Conservation (phyloP, 179 eudicot species). For the Drosera spatulata region DNA sequence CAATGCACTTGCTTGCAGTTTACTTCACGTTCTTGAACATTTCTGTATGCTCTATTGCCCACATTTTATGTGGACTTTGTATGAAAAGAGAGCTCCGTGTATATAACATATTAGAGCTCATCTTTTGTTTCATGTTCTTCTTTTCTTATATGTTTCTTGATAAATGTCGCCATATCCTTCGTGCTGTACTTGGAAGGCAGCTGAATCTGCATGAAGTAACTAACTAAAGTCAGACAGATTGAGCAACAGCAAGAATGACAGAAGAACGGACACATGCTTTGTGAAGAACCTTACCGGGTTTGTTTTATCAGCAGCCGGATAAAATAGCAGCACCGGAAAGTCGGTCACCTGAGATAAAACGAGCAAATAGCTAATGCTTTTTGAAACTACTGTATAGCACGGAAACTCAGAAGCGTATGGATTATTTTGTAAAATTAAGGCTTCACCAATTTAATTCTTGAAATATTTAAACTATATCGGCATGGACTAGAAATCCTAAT, state of each 20-base stretch:
- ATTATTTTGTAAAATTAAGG: too few species aligned
- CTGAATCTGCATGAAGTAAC: slow-evolving; percentile 40
- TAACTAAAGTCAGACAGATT: slow-evolving; percentile 1
- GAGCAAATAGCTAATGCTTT: too few species aligned
- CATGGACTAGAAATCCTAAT: too few species aligned
- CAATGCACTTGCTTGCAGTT: too few species aligned
- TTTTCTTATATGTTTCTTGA: slow-evolving; percentile 55
- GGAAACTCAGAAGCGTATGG: too few species aligned
- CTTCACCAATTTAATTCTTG: too few species aligned
- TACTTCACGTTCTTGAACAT: too few species aligned
- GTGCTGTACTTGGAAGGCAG: slow-evolving; percentile 57
- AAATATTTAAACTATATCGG: too few species aligned
- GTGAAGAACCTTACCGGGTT: slow-evolving; percentile 50
- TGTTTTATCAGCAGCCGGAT: slow-evolving; percentile 62
- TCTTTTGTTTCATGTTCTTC: slow-evolving; percentile 42
- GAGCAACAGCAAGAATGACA: background rate
- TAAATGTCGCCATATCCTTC: slow-evolving; percentile 71
- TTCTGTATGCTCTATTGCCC: too few species aligned
- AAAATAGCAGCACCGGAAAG: slow-evolving; percentile 72
- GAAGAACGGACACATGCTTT: background rate
- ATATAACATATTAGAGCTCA: slow-evolving; percentile 40
- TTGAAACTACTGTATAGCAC: too few species aligned
- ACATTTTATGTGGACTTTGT: too few species aligned
- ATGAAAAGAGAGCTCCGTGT: background rate
- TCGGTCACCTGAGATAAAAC: slow-evolving; percentile 49